These are phyloP conservation scores for Colletotrichum destructivum DNA, from an alignment of 2,329 filamentous ascomycete species.

Conservation along the genomic window DNA sequence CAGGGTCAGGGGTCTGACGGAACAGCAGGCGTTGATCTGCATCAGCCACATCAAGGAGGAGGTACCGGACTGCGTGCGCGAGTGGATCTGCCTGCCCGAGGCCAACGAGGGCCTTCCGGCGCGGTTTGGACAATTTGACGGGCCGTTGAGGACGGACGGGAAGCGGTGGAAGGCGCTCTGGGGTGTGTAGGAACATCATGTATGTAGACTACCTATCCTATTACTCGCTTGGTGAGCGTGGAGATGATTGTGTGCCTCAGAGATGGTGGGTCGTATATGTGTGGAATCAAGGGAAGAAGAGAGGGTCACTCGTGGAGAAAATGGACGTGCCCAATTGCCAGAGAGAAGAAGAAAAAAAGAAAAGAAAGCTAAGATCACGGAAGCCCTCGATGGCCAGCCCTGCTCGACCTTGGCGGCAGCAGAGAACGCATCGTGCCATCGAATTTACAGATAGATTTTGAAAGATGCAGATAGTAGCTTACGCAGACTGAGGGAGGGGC, in stretches of 20 bases:
- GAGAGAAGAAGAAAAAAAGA: constrained; percentile 1
- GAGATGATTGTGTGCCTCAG: constrained; percentile 6
- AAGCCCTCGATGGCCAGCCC: neutral
- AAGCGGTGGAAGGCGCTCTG: constrained; percentile 77
- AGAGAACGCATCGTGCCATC: constrained; percentile 13
- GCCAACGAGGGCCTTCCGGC: constrained; percentile 74
- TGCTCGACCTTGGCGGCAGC: constrained; percentile 11
- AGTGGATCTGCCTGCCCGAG: constrained; percentile 91
- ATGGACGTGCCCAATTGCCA: constrained; percentile 1
- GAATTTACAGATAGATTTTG: constrained; percentile 8
- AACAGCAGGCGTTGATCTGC: constrained; percentile 87
- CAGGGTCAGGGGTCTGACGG: constrained; percentile 73
- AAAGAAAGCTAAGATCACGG: neutral
- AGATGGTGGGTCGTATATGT: neutral
- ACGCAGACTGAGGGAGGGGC: neutral
- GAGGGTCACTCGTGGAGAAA: neutral
- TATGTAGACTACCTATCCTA: too few species aligned
- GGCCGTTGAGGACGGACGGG: constrained; percentile 71
- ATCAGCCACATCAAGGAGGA: constrained; percentile 94
- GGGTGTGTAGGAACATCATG: constrained; percentile 54
- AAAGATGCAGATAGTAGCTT: constrained; percentile 21
- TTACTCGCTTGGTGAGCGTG: neutral
- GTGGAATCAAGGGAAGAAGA: neutral
- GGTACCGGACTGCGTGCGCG: constrained; percentile 84
- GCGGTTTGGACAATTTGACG: constrained; percentile 75